Percentiles rank a stretch among this genome's conserved stretches.
These are phyloP conservation scores for Pseudogymnoascus sp. DNA, from an alignment of 2,329 filamentous ascomycete genomes.

Conservation along the genomic window DNA sequence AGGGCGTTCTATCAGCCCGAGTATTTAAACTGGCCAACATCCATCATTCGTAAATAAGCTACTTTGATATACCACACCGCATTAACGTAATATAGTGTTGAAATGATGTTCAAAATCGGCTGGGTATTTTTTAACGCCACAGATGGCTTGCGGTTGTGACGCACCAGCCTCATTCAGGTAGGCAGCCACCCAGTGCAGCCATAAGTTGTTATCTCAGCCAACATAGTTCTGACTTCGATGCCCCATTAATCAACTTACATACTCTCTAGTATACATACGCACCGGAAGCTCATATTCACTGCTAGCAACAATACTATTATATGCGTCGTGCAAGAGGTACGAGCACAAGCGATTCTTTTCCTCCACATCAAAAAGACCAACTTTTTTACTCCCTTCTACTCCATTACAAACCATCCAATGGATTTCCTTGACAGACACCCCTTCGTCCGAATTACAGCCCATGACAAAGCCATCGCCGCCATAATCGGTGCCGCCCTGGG, in stretches of 20 bases:
- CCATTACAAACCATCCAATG: not conserved
- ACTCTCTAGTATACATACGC: not conserved
- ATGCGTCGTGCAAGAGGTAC: not conserved
- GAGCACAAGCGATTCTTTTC: not conserved
- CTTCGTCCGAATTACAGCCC: slow-evolving; percentile 23
- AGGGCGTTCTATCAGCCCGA: not conserved
- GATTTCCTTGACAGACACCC: slow-evolving; percentile 22
- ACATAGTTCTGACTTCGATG: not conserved
- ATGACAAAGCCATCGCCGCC: slow-evolving; percentile 32
- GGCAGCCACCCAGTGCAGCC: not conserved
- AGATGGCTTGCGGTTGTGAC: not conserved
- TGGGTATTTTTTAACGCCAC: not conserved
- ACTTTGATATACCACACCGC: not conserved
- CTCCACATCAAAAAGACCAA: not conserved
- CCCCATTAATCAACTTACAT: not conserved
- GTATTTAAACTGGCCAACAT: not conserved
- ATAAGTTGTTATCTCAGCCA: not conserved
- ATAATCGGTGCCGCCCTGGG: slow-evolving; percentile 44
- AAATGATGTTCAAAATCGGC: not conserved
- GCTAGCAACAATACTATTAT: not conserved
- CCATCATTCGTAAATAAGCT: not conserved
- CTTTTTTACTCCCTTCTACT: not conserved
- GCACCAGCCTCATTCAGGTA: not conserved
- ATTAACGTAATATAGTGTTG: not conserved
- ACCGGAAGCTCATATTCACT: not conserved